These are phyloP conservation scores for Colletotrichum musicola DNA, from an alignment of 2,329 filamentous ascomycete genomes.

Conservation along the genomic window DNA sequence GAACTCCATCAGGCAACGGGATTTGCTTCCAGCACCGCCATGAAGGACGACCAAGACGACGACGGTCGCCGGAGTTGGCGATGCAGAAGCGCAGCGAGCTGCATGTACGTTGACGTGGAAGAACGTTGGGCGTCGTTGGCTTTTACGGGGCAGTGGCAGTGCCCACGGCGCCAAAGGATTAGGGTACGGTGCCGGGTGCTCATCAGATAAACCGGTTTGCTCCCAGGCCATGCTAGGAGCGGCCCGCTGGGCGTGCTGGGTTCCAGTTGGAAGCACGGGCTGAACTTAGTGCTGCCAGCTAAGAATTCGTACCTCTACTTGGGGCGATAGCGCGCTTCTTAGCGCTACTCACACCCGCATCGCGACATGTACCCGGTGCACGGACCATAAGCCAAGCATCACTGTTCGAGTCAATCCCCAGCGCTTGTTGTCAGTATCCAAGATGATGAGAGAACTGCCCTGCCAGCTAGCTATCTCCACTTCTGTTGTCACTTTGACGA, in stretches of 20 bases:
- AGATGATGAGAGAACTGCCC: no score
- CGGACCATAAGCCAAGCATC: no score
- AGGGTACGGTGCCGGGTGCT: background rate
- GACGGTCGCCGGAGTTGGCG: conserved; percentile 4
- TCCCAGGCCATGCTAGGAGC: conserved; percentile 18
- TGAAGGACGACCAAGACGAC: background rate
- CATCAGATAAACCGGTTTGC: background rate
- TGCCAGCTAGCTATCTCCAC: no score
- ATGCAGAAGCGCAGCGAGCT: conserved; percentile 19
- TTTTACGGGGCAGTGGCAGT: conserved; percentile 1
- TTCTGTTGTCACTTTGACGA: no score
- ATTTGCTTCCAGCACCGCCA: conserved; percentile 10
- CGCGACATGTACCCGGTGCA: no score
- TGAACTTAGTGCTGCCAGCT: background rate
- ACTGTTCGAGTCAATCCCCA: no score
- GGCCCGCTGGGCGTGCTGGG: background rate
- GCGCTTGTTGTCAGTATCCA: no score
- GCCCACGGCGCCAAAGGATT: background rate
- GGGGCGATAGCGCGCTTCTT: conserved; percentile 1
- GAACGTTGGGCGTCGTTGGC: background rate
- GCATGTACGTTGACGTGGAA: conserved; percentile 24
- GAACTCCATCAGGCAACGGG: conserved; percentile 22
- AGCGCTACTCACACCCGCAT: background rate
- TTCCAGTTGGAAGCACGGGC: conserved; percentile 6
- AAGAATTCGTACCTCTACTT: background rate